These are phyloP conservation scores for Blastobotrys ciferrii DNA, from an alignment of 1,139 yeast species.

Conservation along the genomic window DNA sequence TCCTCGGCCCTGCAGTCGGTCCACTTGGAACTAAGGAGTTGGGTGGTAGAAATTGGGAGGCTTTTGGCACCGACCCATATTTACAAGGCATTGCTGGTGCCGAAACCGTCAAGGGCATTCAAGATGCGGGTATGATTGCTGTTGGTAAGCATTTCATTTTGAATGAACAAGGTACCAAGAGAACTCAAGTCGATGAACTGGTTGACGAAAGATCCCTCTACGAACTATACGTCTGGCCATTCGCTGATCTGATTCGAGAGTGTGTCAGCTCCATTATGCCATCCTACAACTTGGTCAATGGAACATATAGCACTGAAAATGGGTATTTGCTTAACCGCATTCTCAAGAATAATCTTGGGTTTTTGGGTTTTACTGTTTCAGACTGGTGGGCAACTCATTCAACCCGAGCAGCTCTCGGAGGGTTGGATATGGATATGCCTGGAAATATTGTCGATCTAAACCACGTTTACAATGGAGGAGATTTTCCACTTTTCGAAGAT, in stretches of 20 bases:
- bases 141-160: constrained; percentile 56
- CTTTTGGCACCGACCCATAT: constrained; percentile 64
- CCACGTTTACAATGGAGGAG: too few species aligned
- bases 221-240: constrained; percentile 65
- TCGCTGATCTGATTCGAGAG: constrained; percentile 59
- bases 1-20: constrained; percentile 61
- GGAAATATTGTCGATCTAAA: constrained; percentile 53
- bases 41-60: constrained; percentile 68
- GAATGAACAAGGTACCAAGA: constrained; percentile 53
- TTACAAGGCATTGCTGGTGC: constrained; percentile 59
- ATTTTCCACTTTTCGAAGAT: constrained; percentile 55
- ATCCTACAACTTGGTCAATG: constrained; percentile 57
- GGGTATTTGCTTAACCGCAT: constrained; percentile 54
- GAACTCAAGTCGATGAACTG: constrained; percentile 34
- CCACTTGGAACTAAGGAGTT: constrained; percentile 62
- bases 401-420: constrained; percentile 56
- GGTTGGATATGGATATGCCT: constrained; percentile 69
- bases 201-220: constrained; percentile 64
- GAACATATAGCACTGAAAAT: constrained; percentile 60
- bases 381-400: constrained; percentile 62
- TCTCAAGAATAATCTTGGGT: constrained; percentile 61
- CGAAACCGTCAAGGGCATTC: constrained; percentile 54
- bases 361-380: constrained; percentile 63
- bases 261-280: constrained; percentile 66
- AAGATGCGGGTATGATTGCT: constrained; percentile 57